Base-by-base conservation (phyloP, 1,284 basidiomycete genomes). In the Cutaneotrichosporon sp. region DNA sequence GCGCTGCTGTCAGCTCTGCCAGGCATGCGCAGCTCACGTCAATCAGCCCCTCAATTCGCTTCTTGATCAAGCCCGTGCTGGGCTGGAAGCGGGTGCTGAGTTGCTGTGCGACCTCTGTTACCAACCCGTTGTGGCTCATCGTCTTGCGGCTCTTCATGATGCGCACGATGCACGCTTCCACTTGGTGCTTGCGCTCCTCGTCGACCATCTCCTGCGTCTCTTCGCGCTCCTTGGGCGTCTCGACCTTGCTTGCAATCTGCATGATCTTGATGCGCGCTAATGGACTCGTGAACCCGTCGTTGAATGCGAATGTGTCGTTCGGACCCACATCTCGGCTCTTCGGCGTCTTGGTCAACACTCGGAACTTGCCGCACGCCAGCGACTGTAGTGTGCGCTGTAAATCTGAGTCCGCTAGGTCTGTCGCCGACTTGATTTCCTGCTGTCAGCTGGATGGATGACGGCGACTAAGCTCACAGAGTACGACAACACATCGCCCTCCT, bases 121-220 rank as follows among this genome's bases (percentile, higher is more conserved):
- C 85, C 18, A 99, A 85, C 65, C 96, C 93, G 67, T 89, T 92
- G 76, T 98, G 94, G 7, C 84, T 81, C 86, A 98, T 88, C 62
- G 86, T 86, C 79, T 98, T 98, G 66, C 95, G 84, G 75, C 93
- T 89, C 82, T 99, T 99, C 97, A 99, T 99, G 46, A 98, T 89
- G 47, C 97, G 88, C 30, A 99, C 97, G 66, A 99, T 91, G 74
- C 92, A 97, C 2, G 95, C 95, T 92, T 99, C 96, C 51, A 89
- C 91, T 76, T 96, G 90, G 76, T 92, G 89, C 71, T 85, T 88
- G 52, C 97, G 83, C 80, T 97, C 95, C 78, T 98, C 96, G 56
- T 97, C 95, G 26, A 99, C 88, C 67, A 90, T 88, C 71, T 89
- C 90, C 67, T 87, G 86, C 14, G 97, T 99, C 78, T 97, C 95